Base-by-base conservation (phyloP, 768 basidiomycete genomes). In the Tylopilus rubrobrunneus region DNA sequence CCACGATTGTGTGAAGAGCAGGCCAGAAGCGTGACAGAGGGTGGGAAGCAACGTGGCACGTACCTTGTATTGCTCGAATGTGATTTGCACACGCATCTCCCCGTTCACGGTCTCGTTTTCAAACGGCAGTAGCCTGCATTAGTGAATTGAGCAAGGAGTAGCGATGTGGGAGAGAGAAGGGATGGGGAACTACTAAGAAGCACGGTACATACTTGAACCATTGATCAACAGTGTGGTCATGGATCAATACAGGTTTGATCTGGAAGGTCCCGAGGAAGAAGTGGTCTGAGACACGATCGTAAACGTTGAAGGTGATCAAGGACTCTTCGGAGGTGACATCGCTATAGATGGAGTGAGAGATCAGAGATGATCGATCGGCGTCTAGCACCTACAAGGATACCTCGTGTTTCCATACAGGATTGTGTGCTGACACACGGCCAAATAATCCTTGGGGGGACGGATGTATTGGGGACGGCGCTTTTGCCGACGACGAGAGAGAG, bases 401-500 rank as follows among this genome's bases (percentile, higher is more conserved):
- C 70, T 98, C 89, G 69, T 98, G 96, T 74, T 99, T 99, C 97
- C 97, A 99, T 21, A 95, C 86, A 11, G 97, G 96, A 75, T 93
- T 98, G 65, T 91, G 81, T 52, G 90, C 79, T 19, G 84, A 85
- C 36, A 83, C 70, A 48, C 84, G 78, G 55, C 82, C 80, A 62
- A 90, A 86, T 49, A 88, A 78, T 6, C 76, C 70, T 46, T 76
- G 77, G 1, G 64, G 63, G 34, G 73, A 49, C 15, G 68, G 57
- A 53, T 53, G 49, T 49, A 42, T 53, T 27, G 65, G 58, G 2
- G 65, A 74, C 66, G 59, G 74, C 61, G 23, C 69, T 60, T 71
- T 75, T 40, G 52, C 62, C n/a, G 77, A 73, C n/a, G 67, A 62
- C 6, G 76, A 68, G 23, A 68, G 46, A n/a, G 74, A 74, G 17